These are phyloP conservation scores for Astrephomene gubernaculifera DNA, from an alignment of 139 green algal genomes.

Conservation along the genomic window DNA sequence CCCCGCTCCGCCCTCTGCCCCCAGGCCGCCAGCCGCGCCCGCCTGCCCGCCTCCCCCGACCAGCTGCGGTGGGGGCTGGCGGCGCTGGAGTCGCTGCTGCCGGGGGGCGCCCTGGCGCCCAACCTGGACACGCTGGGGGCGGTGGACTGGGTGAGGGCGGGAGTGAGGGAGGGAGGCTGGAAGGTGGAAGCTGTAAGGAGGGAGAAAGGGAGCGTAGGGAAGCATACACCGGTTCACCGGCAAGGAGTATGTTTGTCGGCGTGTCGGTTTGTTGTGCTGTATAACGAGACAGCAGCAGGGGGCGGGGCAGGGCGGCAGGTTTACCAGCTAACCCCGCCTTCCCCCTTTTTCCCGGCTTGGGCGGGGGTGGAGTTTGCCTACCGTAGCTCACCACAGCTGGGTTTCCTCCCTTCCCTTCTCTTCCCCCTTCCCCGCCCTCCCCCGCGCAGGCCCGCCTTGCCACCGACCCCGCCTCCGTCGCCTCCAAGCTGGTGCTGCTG, in stretches of 20 bases:
- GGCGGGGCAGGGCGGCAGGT: too few species aligned
- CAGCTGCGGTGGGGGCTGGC: neutral
- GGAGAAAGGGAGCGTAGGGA: too few species aligned
- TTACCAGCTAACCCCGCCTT: too few species aligned
- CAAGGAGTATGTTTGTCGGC: too few species aligned
- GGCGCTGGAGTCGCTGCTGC: constrained; percentile 29
- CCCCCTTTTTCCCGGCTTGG: too few species aligned
- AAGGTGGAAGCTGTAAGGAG: neutral
- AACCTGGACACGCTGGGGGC: constrained; percentile 35
- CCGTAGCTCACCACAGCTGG: too few species aligned
- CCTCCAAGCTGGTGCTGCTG: constrained; percentile 41
- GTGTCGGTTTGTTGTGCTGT: too few species aligned
- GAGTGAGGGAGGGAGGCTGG: neutral
- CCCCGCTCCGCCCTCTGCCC: neutral
- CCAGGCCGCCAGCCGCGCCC: constrained; percentile 7
- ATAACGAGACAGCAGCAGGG: too few species aligned
- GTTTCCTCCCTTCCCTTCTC: too few species aligned
- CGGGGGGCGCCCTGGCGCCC: constrained; percentile 17
- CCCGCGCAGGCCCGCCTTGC: constrained; percentile 10
- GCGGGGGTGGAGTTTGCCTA: too few species aligned
- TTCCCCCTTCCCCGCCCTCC: neutral
- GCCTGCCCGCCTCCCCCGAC: neutral
- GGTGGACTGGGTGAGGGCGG: constrained; percentile 21
- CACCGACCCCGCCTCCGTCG: neutral
- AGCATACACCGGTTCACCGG: too few species aligned